A percentile compares a stretch with the other conserved stretches of the same genome.
These are phyloP conservation scores for Cryptomeria japonica DNA, from an alignment of 75 land plant species.

Conservation along the genomic window DNA sequence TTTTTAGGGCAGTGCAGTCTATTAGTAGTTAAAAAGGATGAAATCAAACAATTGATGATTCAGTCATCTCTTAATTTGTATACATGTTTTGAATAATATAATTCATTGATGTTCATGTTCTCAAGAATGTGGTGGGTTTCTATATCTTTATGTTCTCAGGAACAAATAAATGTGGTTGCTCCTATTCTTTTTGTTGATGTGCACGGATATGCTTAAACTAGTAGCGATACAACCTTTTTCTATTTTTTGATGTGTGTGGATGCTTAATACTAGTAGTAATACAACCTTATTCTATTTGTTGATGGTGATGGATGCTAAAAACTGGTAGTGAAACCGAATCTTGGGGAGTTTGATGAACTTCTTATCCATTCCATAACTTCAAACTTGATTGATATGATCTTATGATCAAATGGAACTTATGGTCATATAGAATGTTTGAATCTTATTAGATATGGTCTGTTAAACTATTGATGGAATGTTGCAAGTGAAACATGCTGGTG, in stretches of 20 bases:
- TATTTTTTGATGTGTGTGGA: neutral
- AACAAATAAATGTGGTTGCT: neutral
- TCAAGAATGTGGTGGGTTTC: neutral
- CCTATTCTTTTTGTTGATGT: neutral
- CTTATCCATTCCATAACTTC: neutral
- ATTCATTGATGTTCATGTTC: neutral
- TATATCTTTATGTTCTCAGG: neutral
- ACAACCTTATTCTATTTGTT: neutral
- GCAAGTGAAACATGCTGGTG: neutral
- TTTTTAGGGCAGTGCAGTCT: neutral
- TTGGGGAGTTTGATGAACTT: neutral
- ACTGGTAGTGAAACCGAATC: neutral
- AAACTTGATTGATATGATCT: neutral
- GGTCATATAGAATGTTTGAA: neutral
- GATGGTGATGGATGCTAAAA: neutral
- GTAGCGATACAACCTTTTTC: neutral
- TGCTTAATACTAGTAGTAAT: neutral
- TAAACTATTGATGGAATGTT: neutral
- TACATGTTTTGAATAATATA: constrained; percentile 2
- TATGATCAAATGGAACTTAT: neutral
- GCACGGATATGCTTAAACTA: neutral
- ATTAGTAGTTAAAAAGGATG: neutral
- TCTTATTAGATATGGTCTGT: neutral
- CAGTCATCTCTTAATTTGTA: constrained; percentile 6
- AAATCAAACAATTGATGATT: neutral